These are phyloP conservation scores for Starmerella gropengiesseri DNA, from an alignment of 805 yeast species.

Conservation along the genomic window DNA sequence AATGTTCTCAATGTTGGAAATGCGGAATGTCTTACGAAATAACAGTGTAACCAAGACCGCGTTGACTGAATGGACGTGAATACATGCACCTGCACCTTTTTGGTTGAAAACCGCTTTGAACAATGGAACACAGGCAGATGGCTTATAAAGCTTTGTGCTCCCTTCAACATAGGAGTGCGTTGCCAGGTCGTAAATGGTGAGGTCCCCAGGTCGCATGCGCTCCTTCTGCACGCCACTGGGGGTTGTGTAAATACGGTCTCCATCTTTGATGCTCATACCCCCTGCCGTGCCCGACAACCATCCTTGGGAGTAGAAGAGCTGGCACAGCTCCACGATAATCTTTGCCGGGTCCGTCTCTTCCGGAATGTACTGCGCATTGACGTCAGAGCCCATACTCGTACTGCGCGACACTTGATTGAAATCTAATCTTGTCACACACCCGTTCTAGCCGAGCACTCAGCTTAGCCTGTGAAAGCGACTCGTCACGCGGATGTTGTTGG, in stretches of 20 bases:
- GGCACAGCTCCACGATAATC: constrained; percentile 71
- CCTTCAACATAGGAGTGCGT: constrained; percentile 42
- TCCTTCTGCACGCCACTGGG: constrained; percentile 98
- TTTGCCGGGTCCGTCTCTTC: constrained; percentile 69
- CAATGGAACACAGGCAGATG: constrained; percentile 90
- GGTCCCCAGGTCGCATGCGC: constrained; percentile 64
- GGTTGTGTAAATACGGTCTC: constrained; percentile 55
- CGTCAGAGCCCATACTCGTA: constrained; percentile 25
- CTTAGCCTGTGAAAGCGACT: too few relatives aligned
- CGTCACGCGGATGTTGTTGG: too few relatives aligned
- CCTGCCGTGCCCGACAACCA: constrained; percentile 98
- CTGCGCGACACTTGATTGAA: too few relatives aligned
- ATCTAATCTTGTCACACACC: too few relatives aligned
- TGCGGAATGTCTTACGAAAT: constrained; percentile 42
- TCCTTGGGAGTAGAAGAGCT: constrained; percentile 61
- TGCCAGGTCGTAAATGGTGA: constrained; percentile 61
- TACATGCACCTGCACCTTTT: constrained; percentile 79
- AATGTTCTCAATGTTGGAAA: constrained; percentile 78
- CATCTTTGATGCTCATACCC: constrained; percentile 66
- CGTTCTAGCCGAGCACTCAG: too few relatives aligned
- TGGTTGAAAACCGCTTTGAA: constrained; percentile 60
- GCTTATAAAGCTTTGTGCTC: constrained; percentile 55
- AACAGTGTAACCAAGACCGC: constrained; percentile 74
- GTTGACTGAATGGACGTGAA: constrained; percentile 84
- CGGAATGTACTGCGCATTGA: constrained; percentile 22